Evolutionary conservation across 495 filamentous ascomycete species (phyloP).

Genomic region (Articulospora tetracladia): DNA sequence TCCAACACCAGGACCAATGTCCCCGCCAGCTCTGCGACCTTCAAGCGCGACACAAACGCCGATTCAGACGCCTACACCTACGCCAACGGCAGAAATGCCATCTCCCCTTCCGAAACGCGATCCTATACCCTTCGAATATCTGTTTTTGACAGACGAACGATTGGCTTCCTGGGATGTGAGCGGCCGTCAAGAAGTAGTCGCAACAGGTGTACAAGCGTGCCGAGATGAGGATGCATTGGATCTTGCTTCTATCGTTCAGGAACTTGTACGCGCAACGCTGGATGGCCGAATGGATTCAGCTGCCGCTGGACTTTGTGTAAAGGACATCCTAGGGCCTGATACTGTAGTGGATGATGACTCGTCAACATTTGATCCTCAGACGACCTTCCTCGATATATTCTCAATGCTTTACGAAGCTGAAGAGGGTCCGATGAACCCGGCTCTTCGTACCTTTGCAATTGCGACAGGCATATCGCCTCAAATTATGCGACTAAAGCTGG

Average conservation of each 20-base stretch:
- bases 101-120: conserved; percentile 10
- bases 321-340: conserved; percentile 65
- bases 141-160: conserved; percentile 43
- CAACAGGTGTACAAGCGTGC: conserved; percentile 50
- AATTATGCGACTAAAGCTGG: conserved; percentile 79
- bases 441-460: conserved; percentile 54
- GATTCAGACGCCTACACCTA: conserved; percentile 24
- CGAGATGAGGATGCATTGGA: conserved; percentile 60
- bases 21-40: conserved; percentile 36
- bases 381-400: conserved; percentile 77
- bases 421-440: conserved; percentile 28
- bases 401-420: conserved; percentile 74
- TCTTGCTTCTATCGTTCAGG: conserved; percentile 75
- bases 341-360: conserved; percentile 35
- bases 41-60: conserved; percentile 36
- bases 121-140: conserved; percentile 37
- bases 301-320: conserved; percentile 69
- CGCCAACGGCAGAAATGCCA: conserved; percentile 13
- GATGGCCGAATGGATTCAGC: conserved; percentile 60
- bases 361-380: conserved; percentile 52
- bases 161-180: conserved; percentile 40
- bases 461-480: conserved; percentile 67
- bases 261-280: conserved; percentile 69
- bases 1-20: conserved; percentile 26
- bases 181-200: conserved; percentile 48